Base-by-base conservation (phyloP, 2,329 filamentous ascomycete genomes). In the Fusarium continuum region DNA sequence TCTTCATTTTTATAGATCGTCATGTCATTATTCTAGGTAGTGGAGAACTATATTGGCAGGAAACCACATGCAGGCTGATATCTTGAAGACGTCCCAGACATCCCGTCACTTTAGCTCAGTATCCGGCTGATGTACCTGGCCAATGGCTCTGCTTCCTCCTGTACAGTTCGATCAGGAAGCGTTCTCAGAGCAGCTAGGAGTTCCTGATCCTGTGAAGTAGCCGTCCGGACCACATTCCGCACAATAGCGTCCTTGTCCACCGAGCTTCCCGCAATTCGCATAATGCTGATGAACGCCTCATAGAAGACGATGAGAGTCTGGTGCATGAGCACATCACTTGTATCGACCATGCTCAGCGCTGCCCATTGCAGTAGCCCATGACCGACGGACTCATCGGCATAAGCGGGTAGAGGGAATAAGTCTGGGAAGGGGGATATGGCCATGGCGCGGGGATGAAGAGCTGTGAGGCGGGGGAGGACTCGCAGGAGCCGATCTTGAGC, bases 401-500 rank as follows among this genome's bases (percentile, higher is more conserved):
- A 38, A 13, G 11, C 48, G 10, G 56, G 56, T 7, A 60, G 40
- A 25, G 55, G 47, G 9, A 60, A 61, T 4, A 60, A 4, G 13
- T 55, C 56, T 19, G 76, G 67, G 32, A 78, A 77, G 8, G 75
- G 67, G 0, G 78, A 77, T 25, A 69, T 67, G 20, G 73, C 74
- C 11, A 85, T 59, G 16, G 75, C 75, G 19, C 61, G 64, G 20
- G 85, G 73, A 68, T 86, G 77, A 22, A 85, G 71, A 3, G 76
- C 74, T 0, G 82, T 78, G 2, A 86, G 77, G 3, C 80, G 79
- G 0, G 83, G 83, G 10, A 86, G 73, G 8, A 86, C 59, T 5
- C 83, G 78, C 2, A 87, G 75, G 8, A 86, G 68, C 13, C 84
- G 80, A 47, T 82, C 82, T 61, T 87, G 84, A 0, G 84, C 80